Conservation (phyloP, 768 basidiomycete species). For the Clitopilus hobsonii region DNA sequence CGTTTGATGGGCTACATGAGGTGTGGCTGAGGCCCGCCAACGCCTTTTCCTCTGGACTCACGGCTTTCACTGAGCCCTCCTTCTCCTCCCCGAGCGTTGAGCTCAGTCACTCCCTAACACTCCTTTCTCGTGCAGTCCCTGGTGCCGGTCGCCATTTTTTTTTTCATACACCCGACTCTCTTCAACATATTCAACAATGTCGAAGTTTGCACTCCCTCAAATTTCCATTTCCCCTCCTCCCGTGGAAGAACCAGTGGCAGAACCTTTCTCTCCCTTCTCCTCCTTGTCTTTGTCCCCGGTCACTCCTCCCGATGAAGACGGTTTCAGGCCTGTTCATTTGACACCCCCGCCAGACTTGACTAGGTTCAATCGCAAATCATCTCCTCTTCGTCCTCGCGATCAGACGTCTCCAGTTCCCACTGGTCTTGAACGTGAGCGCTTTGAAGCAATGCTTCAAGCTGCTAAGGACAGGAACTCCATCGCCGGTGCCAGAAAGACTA, state of each 20-base stretch:
- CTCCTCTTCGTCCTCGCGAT: conserved; percentile 44
- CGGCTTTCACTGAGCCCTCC: conserved; percentile 1
- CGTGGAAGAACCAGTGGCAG: conserved; percentile 41
- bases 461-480: conserved; percentile 52
- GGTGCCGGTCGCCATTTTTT: conserved; percentile 50
- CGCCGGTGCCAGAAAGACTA: conserved; percentile 39
- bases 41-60: conserved; percentile 1
- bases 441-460: conserved; percentile 59
- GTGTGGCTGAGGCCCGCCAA: background rate
- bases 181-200: conserved; percentile 35
- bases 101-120: conserved; percentile 6
- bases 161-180: conserved; percentile 35
- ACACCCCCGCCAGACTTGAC: conserved; percentile 50
- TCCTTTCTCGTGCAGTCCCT: conserved; percentile 6
- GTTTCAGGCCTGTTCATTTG: conserved; percentile 53
- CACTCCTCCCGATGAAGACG: conserved; percentile 35
- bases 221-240: conserved; percentile 71
- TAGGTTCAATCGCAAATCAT: conserved; percentile 37
- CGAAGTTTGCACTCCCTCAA: conserved; percentile 31
- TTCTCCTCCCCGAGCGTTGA: conserved; percentile 8
- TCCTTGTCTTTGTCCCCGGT: conserved; percentile 16
- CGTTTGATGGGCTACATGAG: conserved; percentile 1
- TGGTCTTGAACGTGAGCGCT: conserved; percentile 60
- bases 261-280: conserved; percentile 65
- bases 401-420: conserved; percentile 26